Evolutionary conservation across 768 basidiomycete species (phyloP), one percentile per base, ranked within the genome.

Genomic region (Mycena rosella): DNA sequence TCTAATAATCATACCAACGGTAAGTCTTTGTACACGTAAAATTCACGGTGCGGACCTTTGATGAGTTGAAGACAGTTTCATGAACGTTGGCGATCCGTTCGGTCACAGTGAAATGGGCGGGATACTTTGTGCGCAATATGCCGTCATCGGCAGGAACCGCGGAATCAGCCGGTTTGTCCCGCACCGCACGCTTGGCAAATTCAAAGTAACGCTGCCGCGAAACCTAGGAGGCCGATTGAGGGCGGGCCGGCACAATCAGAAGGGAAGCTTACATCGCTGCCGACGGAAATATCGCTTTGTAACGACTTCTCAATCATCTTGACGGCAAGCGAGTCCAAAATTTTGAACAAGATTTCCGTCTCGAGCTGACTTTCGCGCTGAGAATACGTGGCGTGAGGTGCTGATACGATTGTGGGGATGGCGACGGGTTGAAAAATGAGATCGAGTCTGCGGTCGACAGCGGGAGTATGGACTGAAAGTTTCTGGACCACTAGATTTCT

Each of bases 361-460:
- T 51, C 30, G 2, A 7, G 9, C n/a, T 26, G 32, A 42, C 47
- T 29, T 17, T 13, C 17, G 45, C 44, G 18, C 18, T 44, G 5
- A 3, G 42, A 27, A n/a, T 45, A 63, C 9, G 44, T 34, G 32
- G 32, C 32, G 11, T 34, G 10, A 14, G 42, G 27, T 22, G 7
- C 11, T 11, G 32, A 5, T 34, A 34, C 11, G 20, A 30, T 44
- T 2, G 24, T 29, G 2, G 18, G 55, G 24, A 57, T 15, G 3
- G 36, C 13, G 38, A 24, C 44, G 6, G 65, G 65, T 22, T 66
- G 65, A 52, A 66, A 66, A 20, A 60, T 44, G 32, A 60, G 40
- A 15, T 66, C 65, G 34, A 60, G 60, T 55, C 65, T 60, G 24
- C 65, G 58, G 38, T 48, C 22, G 8, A 66, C 44, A 10, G 58